phyloP scores from a whole-genome alignment of 139 green algal species.

The Chlamydomonas eustigma region DNA sequence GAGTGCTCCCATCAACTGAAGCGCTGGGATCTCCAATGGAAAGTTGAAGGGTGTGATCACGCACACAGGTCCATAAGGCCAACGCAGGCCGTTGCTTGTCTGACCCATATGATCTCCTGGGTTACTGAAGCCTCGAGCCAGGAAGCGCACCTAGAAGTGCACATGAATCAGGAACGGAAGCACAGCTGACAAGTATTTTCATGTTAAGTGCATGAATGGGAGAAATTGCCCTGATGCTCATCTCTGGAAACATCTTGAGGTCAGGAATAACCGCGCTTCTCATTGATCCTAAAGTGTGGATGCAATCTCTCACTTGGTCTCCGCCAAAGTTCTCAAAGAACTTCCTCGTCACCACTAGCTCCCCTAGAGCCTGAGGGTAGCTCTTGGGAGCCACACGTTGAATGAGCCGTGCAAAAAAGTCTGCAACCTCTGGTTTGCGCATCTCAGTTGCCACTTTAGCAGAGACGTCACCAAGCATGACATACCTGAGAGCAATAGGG shows the following conservation, averaged over 20 bases:
- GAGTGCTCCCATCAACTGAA: constrained; percentile 97
- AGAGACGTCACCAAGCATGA: constrained; percentile 85
- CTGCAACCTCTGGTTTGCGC: constrained; percentile 55
- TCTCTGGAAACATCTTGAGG: no score
- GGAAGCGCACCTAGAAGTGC: constrained; percentile 93
- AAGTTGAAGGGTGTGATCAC: constrained; percentile 99
- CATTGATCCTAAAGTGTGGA: no score
- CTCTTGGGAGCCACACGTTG: constrained; percentile 87
- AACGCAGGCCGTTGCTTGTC: constrained; percentile 74
- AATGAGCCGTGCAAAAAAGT: constrained; percentile 89
- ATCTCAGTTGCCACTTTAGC: constrained; percentile 68
- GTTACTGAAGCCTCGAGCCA: constrained; percentile 77
- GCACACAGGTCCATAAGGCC: constrained; percentile 85
- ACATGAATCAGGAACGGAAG: no score
- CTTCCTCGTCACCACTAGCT: constrained; percentile 80
- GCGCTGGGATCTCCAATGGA: constrained; percentile 93
- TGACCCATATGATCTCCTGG: constrained; percentile 91
- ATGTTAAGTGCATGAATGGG: no score
- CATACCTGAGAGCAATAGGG: constrained; percentile 73
- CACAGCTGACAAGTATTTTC: no score
- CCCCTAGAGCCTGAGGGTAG: constrained; percentile 57
- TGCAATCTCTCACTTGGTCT: constrained; percentile 70
- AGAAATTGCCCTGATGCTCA: no score
- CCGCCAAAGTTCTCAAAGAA: constrained; percentile 97
- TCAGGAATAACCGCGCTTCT: no score